phyloP scores from a whole-genome alignment of 208 protist species.

The Trypanosoma scelopori region DNA sequence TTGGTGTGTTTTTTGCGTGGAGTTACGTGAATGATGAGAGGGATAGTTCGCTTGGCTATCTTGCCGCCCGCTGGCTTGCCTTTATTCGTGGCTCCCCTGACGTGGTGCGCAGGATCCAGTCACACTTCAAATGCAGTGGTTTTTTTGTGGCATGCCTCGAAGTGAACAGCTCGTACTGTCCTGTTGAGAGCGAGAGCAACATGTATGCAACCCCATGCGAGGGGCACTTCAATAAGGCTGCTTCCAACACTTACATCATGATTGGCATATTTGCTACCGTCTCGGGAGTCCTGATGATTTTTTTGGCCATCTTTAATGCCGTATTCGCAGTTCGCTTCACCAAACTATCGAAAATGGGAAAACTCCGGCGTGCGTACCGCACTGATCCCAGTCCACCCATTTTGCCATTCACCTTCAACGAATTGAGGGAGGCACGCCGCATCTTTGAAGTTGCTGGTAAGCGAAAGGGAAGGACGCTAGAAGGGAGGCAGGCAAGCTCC shows the following conservation, averaged over 20 bases:
- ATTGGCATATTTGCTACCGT: conserved; percentile 29
- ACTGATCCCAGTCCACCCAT: conserved; percentile 34
- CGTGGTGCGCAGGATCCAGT: conserved; percentile 40
- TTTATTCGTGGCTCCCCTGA: conserved; percentile 1
- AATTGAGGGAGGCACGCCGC: conserved; percentile 25
- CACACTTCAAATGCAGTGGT: conserved; percentile 49
- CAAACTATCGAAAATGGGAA: conserved; percentile 31
- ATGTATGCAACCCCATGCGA: conserved; percentile 40
- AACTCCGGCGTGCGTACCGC: conserved; percentile 42
- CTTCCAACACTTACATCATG: conserved; percentile 29
- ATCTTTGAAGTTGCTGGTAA: conserved; percentile 35
- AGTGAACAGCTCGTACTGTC: conserved; percentile 43
- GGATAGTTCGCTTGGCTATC: conserved; percentile 17
- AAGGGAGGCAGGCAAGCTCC: conserved; percentile 15
- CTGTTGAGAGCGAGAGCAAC: conserved; percentile 37
- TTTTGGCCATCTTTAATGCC: conserved; percentile 31
- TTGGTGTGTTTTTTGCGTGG: conserved; percentile 33
- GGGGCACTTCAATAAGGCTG: conserved; percentile 28
- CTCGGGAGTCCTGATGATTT: conserved; percentile 32
- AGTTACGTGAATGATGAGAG: conserved; percentile 23
- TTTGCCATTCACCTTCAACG: conserved; percentile 40
- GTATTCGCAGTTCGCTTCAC: conserved; percentile 42
- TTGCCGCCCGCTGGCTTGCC: conserved; percentile 31
- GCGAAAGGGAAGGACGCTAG: conserved; percentile 12
- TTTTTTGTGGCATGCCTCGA: conserved; percentile 56